A percentile compares a stretch with the other conserved stretches of the same genome.
Evolutionary conservation across 371 early-diverging fungal genomes (phyloP).

Genomic region (Mortierella sp.): DNA sequence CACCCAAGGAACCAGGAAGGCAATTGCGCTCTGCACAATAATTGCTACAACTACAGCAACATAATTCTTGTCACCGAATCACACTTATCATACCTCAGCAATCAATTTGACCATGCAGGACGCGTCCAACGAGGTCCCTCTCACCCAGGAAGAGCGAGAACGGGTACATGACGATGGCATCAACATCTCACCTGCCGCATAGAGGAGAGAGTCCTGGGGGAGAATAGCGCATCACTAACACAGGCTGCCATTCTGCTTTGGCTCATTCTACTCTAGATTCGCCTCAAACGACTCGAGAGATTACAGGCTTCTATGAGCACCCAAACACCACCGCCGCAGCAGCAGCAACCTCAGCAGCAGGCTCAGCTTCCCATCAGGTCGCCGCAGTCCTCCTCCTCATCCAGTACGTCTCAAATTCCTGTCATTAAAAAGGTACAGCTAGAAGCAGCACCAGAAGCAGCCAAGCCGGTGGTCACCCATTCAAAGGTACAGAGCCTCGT

Average conservation of each 20-base stretch:
- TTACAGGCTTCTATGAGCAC: slow-evolving; percentile 57
- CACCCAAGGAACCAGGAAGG: not conserved
- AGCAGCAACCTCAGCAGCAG: slow-evolving; percentile 26
- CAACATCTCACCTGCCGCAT: not conserved
- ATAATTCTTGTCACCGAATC: too few relatives aligned
- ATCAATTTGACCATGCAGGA: slow-evolving; percentile 45
- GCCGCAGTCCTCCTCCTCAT: slow-evolving; percentile 15
- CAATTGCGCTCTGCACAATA: not conserved
- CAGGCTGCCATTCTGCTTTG: not conserved
- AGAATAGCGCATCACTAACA: not conserved
- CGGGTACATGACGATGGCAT: slow-evolving; percentile 19
- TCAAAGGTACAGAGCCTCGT: not conserved
- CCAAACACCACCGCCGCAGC: slow-evolving; percentile 25
- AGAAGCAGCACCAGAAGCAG: not conserved
- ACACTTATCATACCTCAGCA: not conserved
- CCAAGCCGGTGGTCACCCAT: not conserved
- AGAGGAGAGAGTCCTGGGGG: not conserved
- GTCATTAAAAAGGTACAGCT: not conserved
- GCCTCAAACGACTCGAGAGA: slow-evolving; percentile 79
- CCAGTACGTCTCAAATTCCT: not conserved
- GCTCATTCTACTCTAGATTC: slow-evolving; percentile 64
- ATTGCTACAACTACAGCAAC: not conserved
- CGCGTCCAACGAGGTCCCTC: slow-evolving; percentile 44
- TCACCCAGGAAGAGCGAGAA: slow-evolving; percentile 55
- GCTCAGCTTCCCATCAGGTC: slow-evolving; percentile 5